Base-by-base conservation (phyloP, 148 eudicot genomes). In the Suaeda aralocaspica region DNA sequence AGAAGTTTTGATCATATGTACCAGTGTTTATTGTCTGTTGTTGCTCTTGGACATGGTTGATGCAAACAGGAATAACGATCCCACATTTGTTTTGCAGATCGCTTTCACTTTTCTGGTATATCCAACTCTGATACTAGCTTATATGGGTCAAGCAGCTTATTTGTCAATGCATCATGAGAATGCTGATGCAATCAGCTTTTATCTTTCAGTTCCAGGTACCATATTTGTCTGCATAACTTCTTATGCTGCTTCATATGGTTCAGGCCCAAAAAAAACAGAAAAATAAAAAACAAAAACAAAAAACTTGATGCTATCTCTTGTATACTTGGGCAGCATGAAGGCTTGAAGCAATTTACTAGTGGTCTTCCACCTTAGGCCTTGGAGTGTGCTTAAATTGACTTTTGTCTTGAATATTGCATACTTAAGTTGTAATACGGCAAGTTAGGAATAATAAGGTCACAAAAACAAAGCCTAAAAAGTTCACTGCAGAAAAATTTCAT, bases 81-180 rank as follows among this genome's bases (percentile, higher is more conserved):
- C 24, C 19, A 5, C 46, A 13, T 9, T 49, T 76, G n/a, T n/a
- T 25, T 51, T 82, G 82, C 91, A 92, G 98, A 84, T 88, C 79
- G 92, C 98, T 68, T 92, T 92, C 86, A 87, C 83, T 50, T 90
- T 86, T 71, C 61, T 90, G 74, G 92, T 92, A 52, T 92, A 92
- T 81, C 98, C 98, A 53, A 82, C 96, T 6, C 85, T 92, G 39
- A 85, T 88, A 77, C 80, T 92, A 70, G 91, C 89, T 29, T 92
- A 92, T 42, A 89, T 89, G 96, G 98, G 98, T 45, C 92, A 92
- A 88, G 98, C 98, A 60, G 96, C 98, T 60, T 92, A 83, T 73
- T 68, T 90, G 68, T 92, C 98, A 71, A 80, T 39, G 82, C 91
- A 92, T 73, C 96, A 92, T 74, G 78, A 82, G 62, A 86, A 84